Conservation (phyloP, 2,329 filamentous ascomycete species). For the Didymellaceae sp. region DNA sequence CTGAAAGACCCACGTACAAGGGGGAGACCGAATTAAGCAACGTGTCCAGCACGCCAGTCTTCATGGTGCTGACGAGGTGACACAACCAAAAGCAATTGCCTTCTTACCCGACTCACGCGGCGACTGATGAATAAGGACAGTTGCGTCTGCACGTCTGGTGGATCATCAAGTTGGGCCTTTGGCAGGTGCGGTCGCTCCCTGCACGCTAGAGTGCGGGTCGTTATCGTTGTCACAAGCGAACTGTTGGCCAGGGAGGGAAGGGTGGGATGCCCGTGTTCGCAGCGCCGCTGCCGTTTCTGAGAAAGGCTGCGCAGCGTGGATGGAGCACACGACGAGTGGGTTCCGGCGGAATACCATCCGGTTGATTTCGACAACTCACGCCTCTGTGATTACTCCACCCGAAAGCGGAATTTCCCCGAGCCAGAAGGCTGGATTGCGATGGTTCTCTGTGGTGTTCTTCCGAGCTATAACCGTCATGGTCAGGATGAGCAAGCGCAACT, state of each 20-base stretch:
- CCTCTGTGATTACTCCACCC: not conserved
- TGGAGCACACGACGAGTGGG: conserved; percentile 1
- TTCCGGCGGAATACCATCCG: conserved; percentile 2
- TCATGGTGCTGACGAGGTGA: conserved; percentile 19
- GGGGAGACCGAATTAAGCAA: conserved; percentile 18
- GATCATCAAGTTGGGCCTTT: not conserved
- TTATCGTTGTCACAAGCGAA: conserved; percentile 8
- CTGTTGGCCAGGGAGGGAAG: conserved; percentile 1
- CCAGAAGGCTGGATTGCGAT: not conserved
- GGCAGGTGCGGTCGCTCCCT: not conserved
- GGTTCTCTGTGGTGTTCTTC: not conserved
- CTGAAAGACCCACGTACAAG: conserved; percentile 22
- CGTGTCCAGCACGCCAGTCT: not conserved
- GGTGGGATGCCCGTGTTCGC: conserved; percentile 6
- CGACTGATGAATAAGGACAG: conserved; percentile 4
- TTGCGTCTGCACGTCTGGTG: not conserved
- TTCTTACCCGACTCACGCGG: not conserved
- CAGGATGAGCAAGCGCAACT: no score
- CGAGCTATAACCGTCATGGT: not conserved
- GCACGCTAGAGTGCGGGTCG: conserved; percentile 3
- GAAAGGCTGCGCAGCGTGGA: not conserved
- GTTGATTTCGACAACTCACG: not conserved
- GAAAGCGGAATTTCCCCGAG: not conserved
- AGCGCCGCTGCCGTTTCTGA: not conserved
- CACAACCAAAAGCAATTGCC: not conserved